Base-by-base conservation (phyloP, 768 basidiomycete species). In the Pulveroboletus ravenelii region DNA sequence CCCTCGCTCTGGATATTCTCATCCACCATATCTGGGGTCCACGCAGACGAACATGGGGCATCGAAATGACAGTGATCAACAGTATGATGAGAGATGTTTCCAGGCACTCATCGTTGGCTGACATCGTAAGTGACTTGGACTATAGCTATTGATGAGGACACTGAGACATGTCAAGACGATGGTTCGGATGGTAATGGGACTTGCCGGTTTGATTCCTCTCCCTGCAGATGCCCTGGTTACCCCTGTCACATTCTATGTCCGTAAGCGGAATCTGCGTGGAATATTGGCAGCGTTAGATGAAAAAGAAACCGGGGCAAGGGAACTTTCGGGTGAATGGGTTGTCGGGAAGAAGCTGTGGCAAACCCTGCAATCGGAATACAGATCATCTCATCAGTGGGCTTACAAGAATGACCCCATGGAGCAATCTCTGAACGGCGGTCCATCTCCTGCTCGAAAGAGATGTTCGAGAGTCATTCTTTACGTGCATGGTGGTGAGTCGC, bases 291-390 rank as follows among this genome's bases (percentile, higher is more conserved):
- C 83, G 7, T 80, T 79, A 48, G 95, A 98, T 62, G 78, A 74
- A 5, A 62, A 74, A 15, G 95, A 99, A 68, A 76, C 76, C 10
- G 94, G 93, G 31, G 66, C 61, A 9, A 79, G 95, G 5, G 89
- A 94, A 61, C 76, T 99, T 29, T 83, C 83, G 1, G 95, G 93
- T 1, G 95, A 99, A 74, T 99, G 95, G 95, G 85, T 98, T 20
- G 87, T 97, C n/a, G 91, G 91, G 32, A 88, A 87, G 66, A 82
- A 81, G 55, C 81, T 94, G 0, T 99, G 95, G 95, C 84, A 83
- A 55, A 73, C 82, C 27, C 74, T 96, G 57, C 93, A 96, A 62
- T 72, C 78, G 14, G 91, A 94, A 61, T 89, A 89, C 81, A 83
- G 78, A 62, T 73, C 78, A 15, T 64, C 73, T n/a, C 65, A 66